A percentile compares a stretch with the other conserved stretches of the same genome.
Evolutionary conservation across 2,329 filamentous ascomycete genomes (phyloP).

Genomic region (Acarospora socialis): DNA sequence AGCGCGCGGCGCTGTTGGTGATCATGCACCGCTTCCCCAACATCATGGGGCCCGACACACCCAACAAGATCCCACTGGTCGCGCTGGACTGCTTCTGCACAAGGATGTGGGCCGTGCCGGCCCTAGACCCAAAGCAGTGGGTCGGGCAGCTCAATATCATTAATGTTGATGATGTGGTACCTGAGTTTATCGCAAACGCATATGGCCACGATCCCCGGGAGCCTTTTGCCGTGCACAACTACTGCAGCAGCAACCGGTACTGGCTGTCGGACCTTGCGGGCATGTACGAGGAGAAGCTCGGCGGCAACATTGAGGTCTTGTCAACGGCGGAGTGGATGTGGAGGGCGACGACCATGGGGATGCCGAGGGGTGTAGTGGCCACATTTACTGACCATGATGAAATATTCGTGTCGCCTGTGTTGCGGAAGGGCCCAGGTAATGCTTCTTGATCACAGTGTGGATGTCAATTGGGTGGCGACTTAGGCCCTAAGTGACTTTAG

Average conservation of each 20-base stretch:
- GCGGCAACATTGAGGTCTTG: constrained; percentile 9
- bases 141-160: constrained; percentile 11
- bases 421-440: constrained; percentile 8
- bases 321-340: constrained; percentile 11
- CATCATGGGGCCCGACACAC: constrained; percentile 12
- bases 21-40: constrained; percentile 11
- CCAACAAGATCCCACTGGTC: constrained; percentile 7
- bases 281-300: constrained; percentile 13
- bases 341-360: constrained; percentile 11
- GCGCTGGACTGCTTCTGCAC: constrained; percentile 9
- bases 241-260: constrained; percentile 12
- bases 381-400: constrained; percentile 11
- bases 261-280: constrained; percentile 10
- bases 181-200: constrained; percentile 10
- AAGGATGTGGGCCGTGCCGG: constrained; percentile 12
- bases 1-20: constrained; percentile 4
- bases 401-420: constrained; percentile 13
- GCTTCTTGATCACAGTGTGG: too few relatives aligned
- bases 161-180: constrained; percentile 11
- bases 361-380: constrained; percentile 10
- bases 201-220: constrained; percentile 9
- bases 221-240: constrained; percentile 11
- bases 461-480: too few relatives aligned
- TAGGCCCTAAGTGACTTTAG: too few relatives aligned
- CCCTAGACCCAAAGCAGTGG: constrained; percentile 10